Evolutionary conservation across 768 basidiomycete genomes (phyloP).

Genomic region (Rhodotorula sphaerocarpa): DNA sequence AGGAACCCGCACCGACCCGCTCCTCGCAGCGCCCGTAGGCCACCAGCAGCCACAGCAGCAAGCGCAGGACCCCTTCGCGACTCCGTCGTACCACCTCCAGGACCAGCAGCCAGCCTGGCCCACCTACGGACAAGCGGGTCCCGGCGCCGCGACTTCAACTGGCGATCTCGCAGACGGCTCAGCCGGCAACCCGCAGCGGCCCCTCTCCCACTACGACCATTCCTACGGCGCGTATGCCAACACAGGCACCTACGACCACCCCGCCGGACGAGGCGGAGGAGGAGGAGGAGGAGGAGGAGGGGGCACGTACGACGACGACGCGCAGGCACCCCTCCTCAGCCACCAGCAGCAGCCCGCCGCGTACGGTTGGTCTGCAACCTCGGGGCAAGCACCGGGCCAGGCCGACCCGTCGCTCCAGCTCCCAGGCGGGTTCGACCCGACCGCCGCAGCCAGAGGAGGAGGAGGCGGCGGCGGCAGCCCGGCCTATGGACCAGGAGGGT

Average conservation of each 20-base stretch:
- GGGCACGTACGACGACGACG: conserved; percentile 10
- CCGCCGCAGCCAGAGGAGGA: conserved; percentile 46
- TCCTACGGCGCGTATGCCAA: too few species aligned
- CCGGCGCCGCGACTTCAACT: neutral
- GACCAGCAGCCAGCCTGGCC: neutral
- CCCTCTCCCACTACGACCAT: too few species aligned
- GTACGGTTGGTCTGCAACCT: conserved; percentile 7
- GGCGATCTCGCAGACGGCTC: too few species aligned
- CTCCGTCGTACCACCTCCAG: neutral
- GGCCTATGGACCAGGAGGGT: neutral
- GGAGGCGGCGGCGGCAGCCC: neutral
- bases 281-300: neutral
- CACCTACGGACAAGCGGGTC: neutral
- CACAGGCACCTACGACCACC: neutral
- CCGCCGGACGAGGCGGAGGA: too few species aligned
- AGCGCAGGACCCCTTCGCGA: neutral
- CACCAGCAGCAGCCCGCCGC: too few species aligned
- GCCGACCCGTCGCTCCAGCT: conserved; percentile 14
- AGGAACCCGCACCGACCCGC: neutral
- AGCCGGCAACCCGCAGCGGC: too few species aligned
- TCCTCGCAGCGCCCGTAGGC: neutral
- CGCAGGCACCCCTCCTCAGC: conserved; percentile 11
- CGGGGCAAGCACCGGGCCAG: conserved; percentile 9
- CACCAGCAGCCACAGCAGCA: neutral
- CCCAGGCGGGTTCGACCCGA: conserved; percentile 20